These are phyloP conservation scores for Saccharomycopsis hybrid DNA, from an alignment of 1,139 yeast genomes.

Conservation along the genomic window DNA sequence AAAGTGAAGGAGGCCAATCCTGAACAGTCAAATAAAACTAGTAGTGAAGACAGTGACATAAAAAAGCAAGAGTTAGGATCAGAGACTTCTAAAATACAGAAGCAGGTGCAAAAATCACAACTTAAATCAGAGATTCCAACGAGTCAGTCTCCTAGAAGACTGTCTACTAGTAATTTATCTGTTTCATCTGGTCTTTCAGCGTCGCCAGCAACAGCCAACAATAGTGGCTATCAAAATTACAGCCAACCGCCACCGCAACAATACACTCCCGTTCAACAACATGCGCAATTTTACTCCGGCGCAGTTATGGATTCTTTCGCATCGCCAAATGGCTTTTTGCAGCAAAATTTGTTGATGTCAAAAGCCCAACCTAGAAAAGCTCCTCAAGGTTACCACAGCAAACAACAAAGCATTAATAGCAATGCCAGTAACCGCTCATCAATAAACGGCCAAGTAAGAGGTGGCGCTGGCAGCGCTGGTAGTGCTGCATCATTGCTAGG, in stretches of 20 bases:
- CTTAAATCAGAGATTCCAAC: background rate
- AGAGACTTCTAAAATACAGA: too few relatives aligned
- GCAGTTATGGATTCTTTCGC: background rate
- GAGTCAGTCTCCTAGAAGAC: background rate
- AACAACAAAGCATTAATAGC: background rate
- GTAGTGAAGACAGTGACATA: background rate
- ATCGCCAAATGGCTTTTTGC: constrained; percentile 1
- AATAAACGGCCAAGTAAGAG: background rate
- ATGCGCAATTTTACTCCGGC: background rate
- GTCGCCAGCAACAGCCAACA: constrained; percentile 11
- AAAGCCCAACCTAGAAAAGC: constrained; percentile 3
- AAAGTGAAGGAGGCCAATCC: constrained; percentile 6
- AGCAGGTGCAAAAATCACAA: background rate
- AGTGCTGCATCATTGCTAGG: background rate
- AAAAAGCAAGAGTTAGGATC: background rate
- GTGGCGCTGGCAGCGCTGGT: background rate
- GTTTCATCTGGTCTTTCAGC: constrained; percentile 3
- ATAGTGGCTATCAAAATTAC: too few relatives aligned
- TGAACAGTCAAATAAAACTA: background rate
- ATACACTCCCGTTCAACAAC: constrained; percentile 5
- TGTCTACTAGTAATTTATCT: background rate
- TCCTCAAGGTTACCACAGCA: background rate
- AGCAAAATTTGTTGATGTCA: constrained; percentile 3
- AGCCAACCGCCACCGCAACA: background rate
- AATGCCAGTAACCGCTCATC: background rate